Base-by-base conservation (phyloP, 2,329 filamentous ascomycete species). In the Colletotrichum coccodes region DNA sequence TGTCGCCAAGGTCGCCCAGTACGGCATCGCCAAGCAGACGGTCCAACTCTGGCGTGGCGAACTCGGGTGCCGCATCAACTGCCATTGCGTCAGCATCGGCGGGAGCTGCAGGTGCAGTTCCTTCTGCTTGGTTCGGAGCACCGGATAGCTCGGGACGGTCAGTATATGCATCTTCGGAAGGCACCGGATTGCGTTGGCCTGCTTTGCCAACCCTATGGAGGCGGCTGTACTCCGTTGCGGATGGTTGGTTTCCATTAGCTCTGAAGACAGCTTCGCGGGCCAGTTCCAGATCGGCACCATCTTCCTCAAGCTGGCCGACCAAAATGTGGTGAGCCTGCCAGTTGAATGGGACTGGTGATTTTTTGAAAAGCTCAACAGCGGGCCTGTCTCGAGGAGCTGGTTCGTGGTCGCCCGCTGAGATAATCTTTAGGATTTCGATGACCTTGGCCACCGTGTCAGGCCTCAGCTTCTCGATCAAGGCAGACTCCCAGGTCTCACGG, bases 181-280 rank as follows among this genome's bases (percentile, higher is more conserved):
- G 92, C 14, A 95, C 88, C 3, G 91, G 91, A 71, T 93, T 89
- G 46, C 92, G 87, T 6, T 85, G 81, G 28, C 91, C 88, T 60
- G 87, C 85, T 60, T 87, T 79, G 49, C 89, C 85, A 63, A 85
- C 83, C 53, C 79, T 82, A 68, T 92, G 88, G 16, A 90, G 88
- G 64, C 83, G 84, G 76, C 93, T 96, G 77, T 98, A 98, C 64
- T 96, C 92, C 38, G 85, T 83, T 7, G 94, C 90, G 30, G 84
- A 81, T 3, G 82, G 77, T 5, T 80, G 74, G 60, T 87, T 87
- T 64, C 94, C 93, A 75, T 94, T 92, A 74, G 93, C 93, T 62
- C 95, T 90, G 78, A 94, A 98, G 0, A 96, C 82, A 34, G 93
- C 94, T 79, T 98, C 95, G 36, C 88, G 86, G 7, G 88, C 91